Base-by-base conservation (phyloP, 371 early-diverging fungal species). In the Saksenaea vasiformis region DNA sequence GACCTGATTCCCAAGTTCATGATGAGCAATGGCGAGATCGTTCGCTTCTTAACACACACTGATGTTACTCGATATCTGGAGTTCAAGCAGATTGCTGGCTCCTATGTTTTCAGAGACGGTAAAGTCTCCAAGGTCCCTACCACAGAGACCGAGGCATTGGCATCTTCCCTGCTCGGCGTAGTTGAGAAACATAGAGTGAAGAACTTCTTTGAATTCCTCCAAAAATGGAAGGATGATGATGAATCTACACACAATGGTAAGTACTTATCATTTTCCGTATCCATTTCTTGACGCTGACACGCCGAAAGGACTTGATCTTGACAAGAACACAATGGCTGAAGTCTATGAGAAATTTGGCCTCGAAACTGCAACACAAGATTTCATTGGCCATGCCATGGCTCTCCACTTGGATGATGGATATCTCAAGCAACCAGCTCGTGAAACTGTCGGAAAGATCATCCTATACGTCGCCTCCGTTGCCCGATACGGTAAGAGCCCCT, bases 1-100 rank as follows among this genome's bases (percentile, higher is more conserved):
- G 99, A 99, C 77, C 80, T 99, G 73, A 96, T 99, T 61, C 99
- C 99, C 67, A 99, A 99, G 85, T 98, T 99, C 78, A 93, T 99
- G 87, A 97, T 99, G 95, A 98, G 97, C 43, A 96, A 94, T 69
- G 98, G 94, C 58, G 92, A 93, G 62, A 85, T 97, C 53, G 91
- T 93, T 66, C 88, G 87, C 59, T 91, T 93, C 62, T 82, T 94
- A 62, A 87, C 87, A 60, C 94, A 98, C 78, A 95, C 99, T 54
- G 96, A 98, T 68, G 98, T 99, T 34, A 95, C 98, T 24, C 91
- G 96, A 61, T 97, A 99, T 84, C 85, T 99, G 28, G 97, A 97
- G 76, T 99, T 99, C 88, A 92, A 93, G 76, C 93, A 96, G 71
- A 95, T 99, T 63, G 87, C 93, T 22, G 99, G 98, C 11, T 96